Base-by-base conservation (phyloP, 106 monocot genomes). In the Amphibolis antarctica region DNA sequence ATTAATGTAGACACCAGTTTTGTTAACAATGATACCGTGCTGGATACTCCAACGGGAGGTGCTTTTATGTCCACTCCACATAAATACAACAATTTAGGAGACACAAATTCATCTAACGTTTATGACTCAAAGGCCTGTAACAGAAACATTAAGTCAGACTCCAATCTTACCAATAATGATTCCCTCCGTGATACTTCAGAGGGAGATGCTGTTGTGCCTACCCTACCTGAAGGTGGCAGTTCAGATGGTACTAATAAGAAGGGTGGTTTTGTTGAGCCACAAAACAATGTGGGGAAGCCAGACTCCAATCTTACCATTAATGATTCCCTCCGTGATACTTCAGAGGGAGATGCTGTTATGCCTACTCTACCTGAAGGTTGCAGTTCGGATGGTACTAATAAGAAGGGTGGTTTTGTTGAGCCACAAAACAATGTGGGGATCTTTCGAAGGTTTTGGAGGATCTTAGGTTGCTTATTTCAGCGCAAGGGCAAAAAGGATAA, bases 371-470 rank as follows among this genome's bases (percentile, higher is more conserved):
- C 6, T 44, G 28, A 26, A 28, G 6, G 26, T 23, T 1, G 12
- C 20, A 36, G 42, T 42, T 29, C 27, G 23, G 48, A 42, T 30
- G 30, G 1, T 31, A n/a, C 44, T 59, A 0, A 10, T 45, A 59
- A 28, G 9, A n/a, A 25, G 30, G 23, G 54, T 43, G 23, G 44
- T 14, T 60, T n/a, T 59, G 60, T 42, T 22, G 23, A 57, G 55
- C 19, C 15, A 30, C 36, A 36, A 7, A 36, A 36, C 21, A 27
- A 50, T 13, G 67, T 70, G 14, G 79, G 89, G 18, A 47, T 89
- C 47, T 47, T 82, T 24, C 53, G 44, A 52, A 75, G 55, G 69
- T 69, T 89, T 27, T 67, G 69, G 78, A 80, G 28, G 57, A 50
- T 14, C 19, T 77, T 20, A 51, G 63, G 59, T 6, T 22, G 27